Evolutionary conservation across 2,329 filamentous ascomycete genomes (phyloP), one percentile per base, ranked within the genome.

Genomic region (Huntiella bhutanensis): DNA sequence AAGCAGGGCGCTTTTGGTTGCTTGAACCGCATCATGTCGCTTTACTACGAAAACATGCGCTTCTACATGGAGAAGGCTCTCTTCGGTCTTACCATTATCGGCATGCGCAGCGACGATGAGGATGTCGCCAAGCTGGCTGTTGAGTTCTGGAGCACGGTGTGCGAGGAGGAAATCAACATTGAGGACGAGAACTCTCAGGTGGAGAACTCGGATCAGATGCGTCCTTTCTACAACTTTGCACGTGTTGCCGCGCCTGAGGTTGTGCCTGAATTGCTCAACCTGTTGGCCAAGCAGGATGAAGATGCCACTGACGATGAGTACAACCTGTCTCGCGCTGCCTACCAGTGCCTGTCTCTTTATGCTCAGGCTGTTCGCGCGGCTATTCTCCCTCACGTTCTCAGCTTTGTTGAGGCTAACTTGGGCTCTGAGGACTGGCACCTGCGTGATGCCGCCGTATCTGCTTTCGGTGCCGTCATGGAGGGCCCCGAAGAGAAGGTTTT

Each of bases 61-160:
- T 98, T 95, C 66, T 98, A 98, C 69, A 98, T 98, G 91, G 91
- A 98, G 71, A 96, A 96, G 75, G 91, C 91, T 33, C 73, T 98
- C 38, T 98, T 98, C 57, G 91, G 91, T 49, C 73, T 98, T 36
- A 98, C 91, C 35, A 94, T 98, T 52, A 79, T 94, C 60, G 91
- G 91, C 55, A 98, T 98, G 91, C 95, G 94, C 75, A 92, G 78
- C 56, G 80, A 87, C 5, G 91, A 98, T 56, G 91, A 98, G 63
- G 91, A 98, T 60, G 91, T 98, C 46, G 83, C 91, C 52, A 98
- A 98, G 72, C 73, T 98, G 48, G 91, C 91, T 34, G 86, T 98
- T 54, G 91, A 98, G 62, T 98, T 98, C 68, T 98, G 91, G 91
- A 96, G 88, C 69, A 95, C 91, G n/a, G 91, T 98, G 42, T 98